Evolutionary conservation across 1,284 basidiomycete species (phyloP).

Genomic region (Cerioporus squamosus): DNA sequence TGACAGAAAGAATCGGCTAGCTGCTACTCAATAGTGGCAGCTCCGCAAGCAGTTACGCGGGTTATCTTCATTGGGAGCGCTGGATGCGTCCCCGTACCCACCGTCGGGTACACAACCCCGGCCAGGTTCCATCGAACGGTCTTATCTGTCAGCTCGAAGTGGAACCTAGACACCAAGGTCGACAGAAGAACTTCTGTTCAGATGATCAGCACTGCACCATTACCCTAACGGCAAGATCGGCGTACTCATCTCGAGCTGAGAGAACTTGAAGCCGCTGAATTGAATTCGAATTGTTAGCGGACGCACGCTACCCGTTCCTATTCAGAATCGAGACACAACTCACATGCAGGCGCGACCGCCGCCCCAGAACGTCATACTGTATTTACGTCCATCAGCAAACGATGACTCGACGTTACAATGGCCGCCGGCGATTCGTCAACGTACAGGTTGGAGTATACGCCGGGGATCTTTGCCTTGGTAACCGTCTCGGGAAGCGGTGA

Average conservation of each 20-base stretch:
- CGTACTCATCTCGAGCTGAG: constrained; percentile 40
- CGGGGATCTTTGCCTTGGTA: constrained; percentile 23
- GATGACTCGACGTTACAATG: too few species aligned
- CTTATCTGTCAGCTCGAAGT: constrained; percentile 20
- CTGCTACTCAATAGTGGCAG: too few species aligned
- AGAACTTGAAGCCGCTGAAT: constrained; percentile 40
- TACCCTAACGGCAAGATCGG: too few species aligned
- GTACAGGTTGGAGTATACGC: constrained; percentile 29
- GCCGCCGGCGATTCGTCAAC: not conserved
- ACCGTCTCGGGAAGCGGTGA: constrained; percentile 16
- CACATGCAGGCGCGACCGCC: constrained; percentile 22
- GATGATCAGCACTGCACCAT: too few species aligned
- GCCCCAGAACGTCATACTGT: constrained; percentile 21
- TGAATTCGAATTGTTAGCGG: constrained; percentile 4
- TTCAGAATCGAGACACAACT: not conserved
- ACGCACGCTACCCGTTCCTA: too few species aligned
- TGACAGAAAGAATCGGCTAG: too few species aligned
- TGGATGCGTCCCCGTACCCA: too few species aligned
- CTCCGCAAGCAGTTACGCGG: too few species aligned
- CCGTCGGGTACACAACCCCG: constrained; percentile 18
- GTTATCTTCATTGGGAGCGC: too few species aligned
- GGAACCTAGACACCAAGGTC: constrained; percentile 9
- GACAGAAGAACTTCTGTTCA: constrained; percentile 16
- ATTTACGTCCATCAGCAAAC: not conserved
- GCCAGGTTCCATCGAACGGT: constrained; percentile 28